Conservation (phyloP, 1,284 basidiomycete genomes). For the Cystobasidium slooffiae region DNA sequence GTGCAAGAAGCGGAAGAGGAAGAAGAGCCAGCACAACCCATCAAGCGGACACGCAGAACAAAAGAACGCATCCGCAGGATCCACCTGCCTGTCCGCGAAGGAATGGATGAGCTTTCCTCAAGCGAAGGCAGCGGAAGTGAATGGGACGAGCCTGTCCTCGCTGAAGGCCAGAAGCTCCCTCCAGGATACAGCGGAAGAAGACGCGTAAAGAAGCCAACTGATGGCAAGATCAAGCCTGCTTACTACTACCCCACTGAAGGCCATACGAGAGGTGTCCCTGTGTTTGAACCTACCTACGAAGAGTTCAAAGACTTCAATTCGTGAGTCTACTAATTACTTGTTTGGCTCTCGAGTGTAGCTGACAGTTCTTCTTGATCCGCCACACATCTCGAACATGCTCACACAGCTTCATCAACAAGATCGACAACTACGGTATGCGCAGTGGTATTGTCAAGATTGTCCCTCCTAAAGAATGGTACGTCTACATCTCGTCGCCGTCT, state of each 20-base stretch:
- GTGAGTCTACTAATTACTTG: constrained; percentile 31
- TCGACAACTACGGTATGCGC: constrained; percentile 82
- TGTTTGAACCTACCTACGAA: constrained; percentile 87
- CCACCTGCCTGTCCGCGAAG: constrained; percentile 41
- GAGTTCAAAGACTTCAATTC: constrained; percentile 65
- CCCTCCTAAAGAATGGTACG: constrained; percentile 88
- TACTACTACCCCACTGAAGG: constrained; percentile 45
- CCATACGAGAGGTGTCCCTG: constrained; percentile 71
- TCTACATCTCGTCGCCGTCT: constrained; percentile 40
- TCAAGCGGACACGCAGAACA: background rate
- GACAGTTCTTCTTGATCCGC: constrained; percentile 1
- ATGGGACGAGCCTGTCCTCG: constrained; percentile 30
- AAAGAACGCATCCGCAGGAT: constrained; percentile 36
- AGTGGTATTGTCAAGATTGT: constrained; percentile 94
- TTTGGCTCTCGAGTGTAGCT: background rate
- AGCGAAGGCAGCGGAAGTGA: constrained; percentile 39
- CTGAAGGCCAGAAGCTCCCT: constrained; percentile 23
- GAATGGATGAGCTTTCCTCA: constrained; percentile 39
- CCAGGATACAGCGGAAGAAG: constrained; percentile 35
- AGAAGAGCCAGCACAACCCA: constrained; percentile 1
- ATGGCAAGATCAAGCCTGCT: constrained; percentile 44
- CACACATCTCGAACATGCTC: background rate
- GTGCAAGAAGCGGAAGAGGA: background rate
- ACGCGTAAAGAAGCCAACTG: constrained; percentile 33
- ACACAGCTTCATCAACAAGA: constrained; percentile 75